phyloP scores from a whole-genome alignment of 768 basidiomycete genomes.

The Suillus variegatus region DNA sequence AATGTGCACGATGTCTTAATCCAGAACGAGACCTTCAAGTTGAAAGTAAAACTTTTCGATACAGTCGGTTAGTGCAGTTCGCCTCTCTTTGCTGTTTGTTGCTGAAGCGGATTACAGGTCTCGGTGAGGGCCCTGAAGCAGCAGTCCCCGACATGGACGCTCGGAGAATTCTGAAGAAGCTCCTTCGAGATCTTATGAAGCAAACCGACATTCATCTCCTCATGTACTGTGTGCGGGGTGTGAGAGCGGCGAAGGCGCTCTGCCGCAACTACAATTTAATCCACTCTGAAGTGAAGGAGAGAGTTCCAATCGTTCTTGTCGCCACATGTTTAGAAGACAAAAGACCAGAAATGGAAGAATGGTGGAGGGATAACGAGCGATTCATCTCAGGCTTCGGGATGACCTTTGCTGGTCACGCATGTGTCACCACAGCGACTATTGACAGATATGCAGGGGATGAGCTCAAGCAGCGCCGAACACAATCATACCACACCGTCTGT shows the following conservation, averaged over 20 bases:
- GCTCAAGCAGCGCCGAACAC: slow-evolving; percentile 2
- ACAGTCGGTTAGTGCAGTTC: slow-evolving; percentile 16
- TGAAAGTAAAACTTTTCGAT: slow-evolving; percentile 29
- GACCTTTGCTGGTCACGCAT: slow-evolving; percentile 40
- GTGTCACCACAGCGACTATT: slow-evolving; percentile 26
- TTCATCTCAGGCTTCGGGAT: slow-evolving; percentile 35
- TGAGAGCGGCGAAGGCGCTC: slow-evolving; percentile 24
- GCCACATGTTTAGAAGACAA: slow-evolving; percentile 37
- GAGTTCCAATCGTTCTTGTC: slow-evolving; percentile 32
- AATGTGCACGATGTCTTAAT: not conserved
- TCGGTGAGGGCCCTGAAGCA: slow-evolving; percentile 31
- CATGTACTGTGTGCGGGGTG: slow-evolving; percentile 35
- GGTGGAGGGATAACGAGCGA: slow-evolving; percentile 41
- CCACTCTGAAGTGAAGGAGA: slow-evolving; percentile 28
- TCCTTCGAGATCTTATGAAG: slow-evolving; percentile 37
- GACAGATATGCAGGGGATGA: no score
- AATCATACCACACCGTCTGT: slow-evolving; percentile 10
- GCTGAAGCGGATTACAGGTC: slow-evolving; percentile 16
- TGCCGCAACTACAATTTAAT: slow-evolving; percentile 33
- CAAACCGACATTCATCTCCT: slow-evolving; percentile 31
- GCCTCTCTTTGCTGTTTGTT: not conserved
- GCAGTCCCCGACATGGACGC: slow-evolving; percentile 26
- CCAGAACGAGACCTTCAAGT: no score
- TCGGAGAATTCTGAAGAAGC: slow-evolving; percentile 24
- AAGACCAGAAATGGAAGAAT: slow-evolving; percentile 33